These are phyloP conservation scores for Dioscorea dumetorum DNA, from an alignment of 106 monocot genomes.

Conservation along the genomic window DNA sequence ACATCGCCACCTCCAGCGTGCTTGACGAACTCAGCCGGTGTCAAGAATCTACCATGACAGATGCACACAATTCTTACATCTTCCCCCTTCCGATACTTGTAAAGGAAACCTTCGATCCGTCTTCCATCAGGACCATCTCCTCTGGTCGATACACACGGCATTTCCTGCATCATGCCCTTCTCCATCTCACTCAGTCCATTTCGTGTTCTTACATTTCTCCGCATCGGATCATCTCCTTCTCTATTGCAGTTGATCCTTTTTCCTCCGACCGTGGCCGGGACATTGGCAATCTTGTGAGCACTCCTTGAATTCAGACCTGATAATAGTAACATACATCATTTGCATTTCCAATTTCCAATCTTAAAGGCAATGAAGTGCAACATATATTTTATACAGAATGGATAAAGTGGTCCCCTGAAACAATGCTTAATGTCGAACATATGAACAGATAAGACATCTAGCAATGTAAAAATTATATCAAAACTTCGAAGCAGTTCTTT, in stretches of 20 bases:
- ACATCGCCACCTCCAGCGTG: constrained; percentile 64
- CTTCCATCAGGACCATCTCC: constrained; percentile 35
- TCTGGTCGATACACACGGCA: constrained; percentile 54
- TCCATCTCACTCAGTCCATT: constrained; percentile 9
- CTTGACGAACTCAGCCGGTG: constrained; percentile 62
- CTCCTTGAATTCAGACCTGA: too few relatives aligned
- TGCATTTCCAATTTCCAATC: too few relatives aligned
- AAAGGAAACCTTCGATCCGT: constrained; percentile 48
- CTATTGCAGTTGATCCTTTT: not conserved
- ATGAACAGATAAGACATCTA: too few relatives aligned
- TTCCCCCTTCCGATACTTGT: constrained; percentile 41
- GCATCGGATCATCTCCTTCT: not conserved
- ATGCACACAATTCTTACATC: constrained; percentile 64
- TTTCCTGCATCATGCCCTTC: constrained; percentile 34
- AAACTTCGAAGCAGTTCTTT: too few relatives aligned
- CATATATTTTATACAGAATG: too few relatives aligned
- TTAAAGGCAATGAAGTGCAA: too few relatives aligned
- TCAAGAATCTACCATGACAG: constrained; percentile 58
- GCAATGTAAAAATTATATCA: too few relatives aligned
- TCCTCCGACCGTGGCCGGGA: too few relatives aligned
- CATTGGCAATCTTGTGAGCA: too few relatives aligned
- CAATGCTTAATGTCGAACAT: too few relatives aligned
- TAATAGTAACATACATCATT: too few relatives aligned
- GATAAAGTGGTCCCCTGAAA: too few relatives aligned
- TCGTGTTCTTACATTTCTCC: not conserved